Evolutionary conservation across 495 filamentous ascomycete species (phyloP), one percentile per base, ranked within the genome.

Genomic region (Neurospora terricola): DNA sequence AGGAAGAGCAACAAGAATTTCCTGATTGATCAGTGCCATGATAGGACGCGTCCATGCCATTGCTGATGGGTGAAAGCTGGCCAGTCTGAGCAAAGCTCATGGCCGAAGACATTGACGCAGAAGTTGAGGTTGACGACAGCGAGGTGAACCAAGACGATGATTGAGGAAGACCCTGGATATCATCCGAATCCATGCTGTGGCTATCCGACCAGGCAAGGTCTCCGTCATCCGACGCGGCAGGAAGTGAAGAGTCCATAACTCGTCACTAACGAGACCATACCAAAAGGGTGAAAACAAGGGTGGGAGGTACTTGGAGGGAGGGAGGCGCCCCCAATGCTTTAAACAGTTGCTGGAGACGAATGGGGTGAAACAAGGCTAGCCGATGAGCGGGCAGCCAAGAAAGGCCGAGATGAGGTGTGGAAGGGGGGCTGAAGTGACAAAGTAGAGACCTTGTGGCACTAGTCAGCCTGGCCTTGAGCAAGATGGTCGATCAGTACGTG

Each of bases 31-130:
- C 75, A 72, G 72, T 75, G 45, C 77, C 75, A 38, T 80, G 76
- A 43, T 77, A 76, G 18, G 80, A 73, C 16, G 79, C 75, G 54
- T 84, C 84, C 76, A 83, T 77, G 76, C 81, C 83, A 74, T 82
- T 84, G 79, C 84, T 86, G 76, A 85, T 81, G 73, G 85, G 85
- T 59, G 85, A 86, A 73, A 86, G 78, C 76, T 86, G 85, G 74
- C 81, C 83, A 34, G 81, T 83, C 37, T 81, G 80, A 70, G 78
- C 72, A 37, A 80, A 79, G 66, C 75, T 75, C 70, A 76, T 69
- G 68, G 73, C 70, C 5, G 79, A 77, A 12, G 76, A 75, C 34
- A 69, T 43, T 3, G 77, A 74, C 36, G 75, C 66, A 2, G 79
- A 77, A 30, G 76, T 68, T 27, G 75, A 73, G 48, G 66, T 72